Conservation (phyloP, 768 basidiomycete species). For the Boletus vermiculosoides region DNA sequence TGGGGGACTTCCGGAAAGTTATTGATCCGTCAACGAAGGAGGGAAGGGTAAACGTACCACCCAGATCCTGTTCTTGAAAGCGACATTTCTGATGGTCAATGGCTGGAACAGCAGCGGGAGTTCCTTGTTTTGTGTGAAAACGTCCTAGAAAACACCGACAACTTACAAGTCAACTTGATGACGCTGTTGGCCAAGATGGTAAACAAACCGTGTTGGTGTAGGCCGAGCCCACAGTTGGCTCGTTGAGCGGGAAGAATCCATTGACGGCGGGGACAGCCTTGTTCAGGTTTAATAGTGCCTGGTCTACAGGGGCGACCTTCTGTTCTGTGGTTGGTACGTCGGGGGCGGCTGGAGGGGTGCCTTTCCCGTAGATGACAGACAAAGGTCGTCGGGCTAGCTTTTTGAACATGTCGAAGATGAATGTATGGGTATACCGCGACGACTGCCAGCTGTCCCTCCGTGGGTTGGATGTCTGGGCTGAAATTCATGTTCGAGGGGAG, state of each 20-base stretch:
- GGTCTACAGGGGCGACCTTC: neutral
- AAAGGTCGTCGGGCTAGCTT: neutral
- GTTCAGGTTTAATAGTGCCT: slow-evolving; percentile 38
- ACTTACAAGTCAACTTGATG: neutral
- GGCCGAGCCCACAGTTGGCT: slow-evolving; percentile 52
- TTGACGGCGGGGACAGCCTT: slow-evolving; percentile 46
- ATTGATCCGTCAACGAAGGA: neutral
- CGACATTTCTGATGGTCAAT: slow-evolving; percentile 54
- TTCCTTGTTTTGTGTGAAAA: slow-evolving; percentile 47
- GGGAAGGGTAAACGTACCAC: slow-evolving; percentile 39
- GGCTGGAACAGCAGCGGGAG: slow-evolving; percentile 65
- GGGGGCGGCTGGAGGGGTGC: neutral
- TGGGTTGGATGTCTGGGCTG: neutral
- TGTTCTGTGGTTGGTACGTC: neutral
- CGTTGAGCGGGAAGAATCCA: slow-evolving; percentile 60
- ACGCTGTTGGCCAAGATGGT: neutral
- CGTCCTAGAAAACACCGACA: slow-evolving; percentile 21
- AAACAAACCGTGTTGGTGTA: slow-evolving; percentile 27
- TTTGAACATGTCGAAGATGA: neutral
- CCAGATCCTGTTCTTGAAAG: slow-evolving; percentile 76
- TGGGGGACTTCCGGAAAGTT: slow-evolving; percentile 50
- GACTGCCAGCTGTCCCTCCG: neutral
- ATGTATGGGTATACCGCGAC: neutral
- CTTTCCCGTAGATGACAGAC: neutral
- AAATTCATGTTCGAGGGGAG: neutral